A percentile compares a stretch with the other conserved stretches of the same genome.
Evolutionary conservation across 768 basidiomycete species (phyloP).

Genomic region (Polyporus arcularius): DNA sequence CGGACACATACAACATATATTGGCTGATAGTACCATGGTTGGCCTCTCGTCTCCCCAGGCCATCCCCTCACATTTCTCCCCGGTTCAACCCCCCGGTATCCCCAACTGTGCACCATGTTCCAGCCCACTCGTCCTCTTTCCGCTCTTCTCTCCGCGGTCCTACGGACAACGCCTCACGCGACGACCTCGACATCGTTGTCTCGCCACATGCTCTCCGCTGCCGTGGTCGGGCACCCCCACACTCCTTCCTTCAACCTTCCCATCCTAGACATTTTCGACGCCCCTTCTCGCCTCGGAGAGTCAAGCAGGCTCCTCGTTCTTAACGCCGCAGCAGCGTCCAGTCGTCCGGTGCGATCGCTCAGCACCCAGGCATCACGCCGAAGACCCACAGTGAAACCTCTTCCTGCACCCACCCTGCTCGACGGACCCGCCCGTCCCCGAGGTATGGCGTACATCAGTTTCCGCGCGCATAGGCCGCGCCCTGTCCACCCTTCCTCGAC

Average conservation of each 20-base stretch:
- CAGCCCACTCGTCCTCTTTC: neutral
- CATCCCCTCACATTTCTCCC: neutral
- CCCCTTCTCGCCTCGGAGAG: slow-evolving; percentile 42
- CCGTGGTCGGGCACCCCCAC: slow-evolving; percentile 16
- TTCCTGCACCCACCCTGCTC: slow-evolving; percentile 48
- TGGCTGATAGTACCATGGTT: neutral
- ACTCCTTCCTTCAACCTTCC: slow-evolving; percentile 19
- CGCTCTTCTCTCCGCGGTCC: neutral
- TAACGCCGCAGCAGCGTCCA: slow-evolving; percentile 3
- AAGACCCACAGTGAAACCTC: slow-evolving; percentile 19
- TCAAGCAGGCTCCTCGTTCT: slow-evolving; percentile 29
- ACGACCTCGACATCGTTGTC: neutral
- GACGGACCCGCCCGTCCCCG: slow-evolving; percentile 49
- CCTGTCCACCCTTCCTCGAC: slow-evolving; percentile 7
- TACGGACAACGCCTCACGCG: neutral
- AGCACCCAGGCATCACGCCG: neutral
- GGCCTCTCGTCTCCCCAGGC: neutral
- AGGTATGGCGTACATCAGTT: slow-evolving; percentile 16
- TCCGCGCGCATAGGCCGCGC: neutral
- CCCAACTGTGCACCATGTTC: neutral
- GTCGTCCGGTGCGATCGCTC: slow-evolving; percentile 21
- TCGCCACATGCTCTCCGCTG: neutral
- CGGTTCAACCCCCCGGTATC: neutral
- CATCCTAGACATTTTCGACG: slow-evolving; percentile 57
- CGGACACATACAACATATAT: neutral